Conservation (phyloP, 176 grass and related monocot species). For the Aechmea fasciata region DNA sequence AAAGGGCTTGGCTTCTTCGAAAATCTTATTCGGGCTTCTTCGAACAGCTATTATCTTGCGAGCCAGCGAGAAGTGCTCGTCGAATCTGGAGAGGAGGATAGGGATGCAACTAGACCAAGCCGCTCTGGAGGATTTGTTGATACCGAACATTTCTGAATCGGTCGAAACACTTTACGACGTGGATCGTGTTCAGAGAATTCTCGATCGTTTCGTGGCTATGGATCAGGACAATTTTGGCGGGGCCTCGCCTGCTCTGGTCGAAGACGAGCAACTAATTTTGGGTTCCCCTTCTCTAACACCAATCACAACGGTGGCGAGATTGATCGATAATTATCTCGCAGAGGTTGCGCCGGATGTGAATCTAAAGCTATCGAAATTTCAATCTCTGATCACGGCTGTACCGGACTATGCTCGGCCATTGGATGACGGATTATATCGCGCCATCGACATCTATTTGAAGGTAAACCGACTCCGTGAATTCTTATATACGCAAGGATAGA, state of each 20-base stretch:
- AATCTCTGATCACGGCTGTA: conserved; percentile 55
- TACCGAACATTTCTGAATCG: conserved; percentile 61
- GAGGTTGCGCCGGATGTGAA: conserved; percentile 81
- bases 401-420: conserved; percentile 66
- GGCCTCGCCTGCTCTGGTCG: conserved; percentile 41
- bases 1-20: conserved; percentile 55
- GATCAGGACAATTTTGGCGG: conserved; percentile 48
- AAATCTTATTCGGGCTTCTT: conserved; percentile 69
- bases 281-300: conserved; percentile 50
- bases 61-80: conserved; percentile 44
- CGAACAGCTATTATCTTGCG: conserved; percentile 65
- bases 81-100: conserved; percentile 83
- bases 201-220: conserved; percentile 67
- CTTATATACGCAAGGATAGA: background rate
- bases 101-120: conserved; percentile 77
- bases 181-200: conserved; percentile 55
- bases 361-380: conserved; percentile 54
- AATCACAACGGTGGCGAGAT: conserved; percentile 47
- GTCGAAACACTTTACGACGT: conserved; percentile 72
- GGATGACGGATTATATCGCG: conserved; percentile 74
- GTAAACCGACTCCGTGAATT: conserved; percentile 22
- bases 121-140: conserved; percentile 72
- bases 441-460: conserved; percentile 84
- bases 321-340: conserved; percentile 78
- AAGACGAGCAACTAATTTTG: conserved; percentile 41